Conservation (phyloP, 305 asterid genomes). For the Ilex paraguariensis region DNA sequence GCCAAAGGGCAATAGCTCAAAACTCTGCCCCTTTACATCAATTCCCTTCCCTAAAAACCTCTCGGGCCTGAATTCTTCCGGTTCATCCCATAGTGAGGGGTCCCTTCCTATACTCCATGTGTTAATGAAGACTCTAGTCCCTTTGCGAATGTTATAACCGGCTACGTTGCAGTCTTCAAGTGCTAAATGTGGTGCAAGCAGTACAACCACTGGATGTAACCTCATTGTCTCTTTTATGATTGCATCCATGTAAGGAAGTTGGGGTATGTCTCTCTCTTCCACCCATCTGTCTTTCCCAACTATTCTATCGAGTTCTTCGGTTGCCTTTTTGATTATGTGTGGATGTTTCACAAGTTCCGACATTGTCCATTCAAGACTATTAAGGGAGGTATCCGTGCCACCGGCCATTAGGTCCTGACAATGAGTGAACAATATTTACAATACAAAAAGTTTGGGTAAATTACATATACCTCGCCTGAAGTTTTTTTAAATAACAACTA, state of each 20-base stretch:
- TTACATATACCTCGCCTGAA: too few relatives aligned
- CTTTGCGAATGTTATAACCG: conserved; percentile 40
- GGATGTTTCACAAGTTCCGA: conserved; percentile 31
- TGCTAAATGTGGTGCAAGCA: conserved; percentile 37
- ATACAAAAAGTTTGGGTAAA: too few relatives aligned
- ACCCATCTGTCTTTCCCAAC: conserved; percentile 38
- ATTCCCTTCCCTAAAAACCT: conserved; percentile 16
- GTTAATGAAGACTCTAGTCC: conserved; percentile 32
- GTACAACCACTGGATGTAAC: conserved; percentile 30
- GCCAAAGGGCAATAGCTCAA: conserved; percentile 30
- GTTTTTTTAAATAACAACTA: too few relatives aligned
- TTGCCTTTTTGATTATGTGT: conserved; percentile 23
- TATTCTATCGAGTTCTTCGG: conserved; percentile 34
- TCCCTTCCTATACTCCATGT: conserved; percentile 51
- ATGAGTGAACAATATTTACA: neutral
- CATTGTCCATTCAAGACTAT: conserved; percentile 43
- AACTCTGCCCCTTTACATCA: conserved; percentile 20
- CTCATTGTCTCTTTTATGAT: conserved; percentile 38
- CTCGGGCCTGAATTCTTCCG: conserved; percentile 22
- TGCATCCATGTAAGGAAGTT: conserved; percentile 36
- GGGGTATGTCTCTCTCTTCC: conserved; percentile 24
- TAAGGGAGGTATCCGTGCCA: conserved; percentile 33
- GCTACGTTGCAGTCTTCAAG: conserved; percentile 28
- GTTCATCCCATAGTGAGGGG: conserved; percentile 24
- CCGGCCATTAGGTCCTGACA: conserved; percentile 28